Base-by-base conservation (phyloP, 2,329 filamentous ascomycete genomes). In the Macrophomina phaseolina region DNA sequence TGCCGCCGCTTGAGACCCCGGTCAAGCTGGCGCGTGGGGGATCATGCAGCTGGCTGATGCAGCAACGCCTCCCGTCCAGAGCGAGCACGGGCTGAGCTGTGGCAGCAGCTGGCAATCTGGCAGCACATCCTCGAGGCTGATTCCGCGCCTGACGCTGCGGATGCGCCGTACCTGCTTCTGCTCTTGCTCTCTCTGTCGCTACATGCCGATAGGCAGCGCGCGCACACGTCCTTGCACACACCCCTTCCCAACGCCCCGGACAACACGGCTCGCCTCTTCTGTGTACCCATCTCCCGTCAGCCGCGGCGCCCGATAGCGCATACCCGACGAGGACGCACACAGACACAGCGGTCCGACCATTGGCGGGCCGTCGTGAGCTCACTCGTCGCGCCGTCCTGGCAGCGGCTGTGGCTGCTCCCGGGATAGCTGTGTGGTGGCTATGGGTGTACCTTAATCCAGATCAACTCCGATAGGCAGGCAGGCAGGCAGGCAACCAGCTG, bases 371-470 rank as follows among this genome's bases (percentile, higher is more conserved):
- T 61, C 48, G 56, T 48, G 56, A 34, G 56, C 56, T 11, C 55
- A 12, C 38, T 45, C 55, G 55, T 23, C 62, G 42, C 62, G 51
- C 38, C 52, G 63, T 52, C 52, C 40, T 56, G 63, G 49, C 63
- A 65, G 63, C 63, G 63, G 63, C 63, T 65, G 63, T 65, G 63
- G 63, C 63, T 65, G 23, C 9, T 38, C 58, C 56, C 28, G 40
- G 56, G n/a, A 32, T 12, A 48, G 56, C 56, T 61, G 34, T 30
- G 58, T n/a, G 23, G 55, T 60, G 58, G 58, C 58, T 49, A 61
- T 61, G 58, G 30, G 40, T 38, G 58, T 49, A 62, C 58, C 58
- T 62, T 49, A 62, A 62, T 49, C 30, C 42, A 62, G 58, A 38
- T 48, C 58, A 5, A 11, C 42, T 49, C 58, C 58, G 58, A 62